Evolutionary conservation across 176 grass and related monocot species (phyloP).

Genomic region (Carex scoparia): DNA sequence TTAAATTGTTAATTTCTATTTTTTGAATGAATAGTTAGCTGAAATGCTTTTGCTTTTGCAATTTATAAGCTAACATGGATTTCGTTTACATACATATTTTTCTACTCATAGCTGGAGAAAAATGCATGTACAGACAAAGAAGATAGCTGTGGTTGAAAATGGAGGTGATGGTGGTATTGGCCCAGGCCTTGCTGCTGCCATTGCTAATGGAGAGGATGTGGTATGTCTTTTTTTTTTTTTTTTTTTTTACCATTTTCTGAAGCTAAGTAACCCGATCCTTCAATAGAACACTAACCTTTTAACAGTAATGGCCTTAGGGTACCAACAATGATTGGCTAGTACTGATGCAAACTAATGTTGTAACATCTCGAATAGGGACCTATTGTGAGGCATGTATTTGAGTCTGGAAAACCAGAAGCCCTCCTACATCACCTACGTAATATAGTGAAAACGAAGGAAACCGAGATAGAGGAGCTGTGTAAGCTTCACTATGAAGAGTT

Average conservation of each 20-base stretch:
- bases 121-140: constrained; percentile 67
- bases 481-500: constrained; percentile 90
- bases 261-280: not conserved
- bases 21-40: too few relatives aligned
- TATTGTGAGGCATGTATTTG: constrained; percentile 71
- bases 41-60: not conserved
- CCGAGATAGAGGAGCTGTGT: constrained; percentile 89
- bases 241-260: not conserved
- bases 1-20: not conserved
- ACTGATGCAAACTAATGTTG: not conserved
- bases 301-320: not conserved
- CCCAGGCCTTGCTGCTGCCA: constrained; percentile 36
- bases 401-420: constrained; percentile 70
- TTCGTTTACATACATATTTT: constrained; percentile 1
- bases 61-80: not conserved
- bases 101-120: constrained; percentile 27
- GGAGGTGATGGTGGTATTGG: constrained; percentile 44
- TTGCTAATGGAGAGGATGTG: constrained; percentile 79
- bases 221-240: not conserved
- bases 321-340: too few relatives aligned
- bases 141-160: constrained; percentile 39
- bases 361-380: constrained; percentile 33
- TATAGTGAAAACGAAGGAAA: constrained; percentile 81
- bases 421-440: constrained; percentile 61
- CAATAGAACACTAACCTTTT: not conserved